Conservation (phyloP, 805 yeast genomes). For the Sugiyamaella smithiae region DNA sequence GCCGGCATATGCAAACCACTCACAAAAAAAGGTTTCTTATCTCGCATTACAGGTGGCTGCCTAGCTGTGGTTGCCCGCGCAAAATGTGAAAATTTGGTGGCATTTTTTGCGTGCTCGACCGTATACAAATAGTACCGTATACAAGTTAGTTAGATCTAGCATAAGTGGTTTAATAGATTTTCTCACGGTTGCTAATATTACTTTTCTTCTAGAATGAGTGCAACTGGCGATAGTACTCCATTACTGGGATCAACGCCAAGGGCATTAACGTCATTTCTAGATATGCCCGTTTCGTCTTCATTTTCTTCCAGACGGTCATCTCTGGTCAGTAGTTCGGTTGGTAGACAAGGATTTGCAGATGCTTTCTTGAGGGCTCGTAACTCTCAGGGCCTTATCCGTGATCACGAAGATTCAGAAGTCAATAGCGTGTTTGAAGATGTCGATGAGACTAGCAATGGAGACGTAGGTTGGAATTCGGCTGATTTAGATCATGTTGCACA, state of each 20-base stretch:
- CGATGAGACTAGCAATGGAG: conserved; percentile 14
- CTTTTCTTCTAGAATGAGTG: too few species aligned
- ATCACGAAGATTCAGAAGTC: conserved; percentile 22
- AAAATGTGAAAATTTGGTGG: too few species aligned
- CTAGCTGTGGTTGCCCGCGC: too few species aligned
- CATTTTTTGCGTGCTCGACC: too few species aligned
- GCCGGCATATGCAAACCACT: too few species aligned
- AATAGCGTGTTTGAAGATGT: conserved; percentile 19
- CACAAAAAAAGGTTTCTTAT: too few species aligned
- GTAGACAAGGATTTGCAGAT: conserved; percentile 27
- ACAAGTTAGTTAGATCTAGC: too few species aligned
- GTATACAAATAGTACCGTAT: too few species aligned
- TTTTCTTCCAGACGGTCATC: conserved; percentile 24
- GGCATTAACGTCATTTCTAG: conserved; percentile 5
- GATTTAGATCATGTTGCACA: conserved; percentile 28
- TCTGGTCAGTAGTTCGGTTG: conserved; percentile 28
- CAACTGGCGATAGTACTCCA: background rate
- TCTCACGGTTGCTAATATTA: too few species aligned
- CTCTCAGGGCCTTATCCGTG: background rate
- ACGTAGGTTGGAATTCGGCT: background rate
- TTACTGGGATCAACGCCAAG: background rate
- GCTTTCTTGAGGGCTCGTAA: conserved; percentile 10
- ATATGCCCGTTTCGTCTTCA: conserved; percentile 20
- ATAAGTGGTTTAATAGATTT: too few species aligned
- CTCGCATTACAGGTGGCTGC: too few species aligned